Evolutionary conservation across 108 stramenopile species (phyloP).

Genomic region (Conticribra guillardii): DNA sequence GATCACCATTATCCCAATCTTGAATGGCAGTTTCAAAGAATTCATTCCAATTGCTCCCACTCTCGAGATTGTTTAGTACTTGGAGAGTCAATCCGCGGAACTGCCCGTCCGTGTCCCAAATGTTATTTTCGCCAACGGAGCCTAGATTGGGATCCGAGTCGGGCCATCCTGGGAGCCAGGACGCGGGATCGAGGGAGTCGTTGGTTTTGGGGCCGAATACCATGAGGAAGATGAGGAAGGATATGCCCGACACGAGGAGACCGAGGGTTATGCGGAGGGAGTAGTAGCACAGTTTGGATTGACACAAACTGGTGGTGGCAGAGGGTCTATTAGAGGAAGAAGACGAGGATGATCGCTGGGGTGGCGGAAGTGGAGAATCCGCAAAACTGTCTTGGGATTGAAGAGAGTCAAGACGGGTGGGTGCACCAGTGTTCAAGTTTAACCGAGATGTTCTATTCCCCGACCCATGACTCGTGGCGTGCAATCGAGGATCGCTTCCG

Average conservation of each 20-base stretch:
- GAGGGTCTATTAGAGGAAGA: background rate
- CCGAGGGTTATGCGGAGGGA: background rate
- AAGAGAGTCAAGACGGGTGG: background rate
- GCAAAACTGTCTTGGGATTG: background rate
- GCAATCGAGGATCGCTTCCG: background rate
- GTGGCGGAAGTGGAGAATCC: background rate
- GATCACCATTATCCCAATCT: conserved; percentile 79
- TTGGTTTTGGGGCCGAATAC: conserved; percentile 23
- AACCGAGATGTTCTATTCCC: background rate
- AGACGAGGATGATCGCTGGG: background rate
- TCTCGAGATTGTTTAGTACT: conserved; percentile 67
- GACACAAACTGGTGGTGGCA: background rate
- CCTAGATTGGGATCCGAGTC: conserved; percentile 44
- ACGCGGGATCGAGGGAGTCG: conserved; percentile 9
- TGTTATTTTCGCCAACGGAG: conserved; percentile 42
- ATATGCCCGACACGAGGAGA: background rate
- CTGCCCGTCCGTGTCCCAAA: conserved; percentile 43
- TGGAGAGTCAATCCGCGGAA: conserved; percentile 55
- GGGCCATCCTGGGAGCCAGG: conserved; percentile 57
- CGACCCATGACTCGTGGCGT: background rate
- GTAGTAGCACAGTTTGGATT: background rate
- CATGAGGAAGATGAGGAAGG: conserved; percentile 31
- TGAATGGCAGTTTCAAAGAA: conserved; percentile 53
- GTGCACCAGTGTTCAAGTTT: background rate
- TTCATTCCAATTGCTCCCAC: conserved; percentile 53